Conservation (phyloP, 1,284 basidiomycete species). For the Papiliotrema laurentii region DNA sequence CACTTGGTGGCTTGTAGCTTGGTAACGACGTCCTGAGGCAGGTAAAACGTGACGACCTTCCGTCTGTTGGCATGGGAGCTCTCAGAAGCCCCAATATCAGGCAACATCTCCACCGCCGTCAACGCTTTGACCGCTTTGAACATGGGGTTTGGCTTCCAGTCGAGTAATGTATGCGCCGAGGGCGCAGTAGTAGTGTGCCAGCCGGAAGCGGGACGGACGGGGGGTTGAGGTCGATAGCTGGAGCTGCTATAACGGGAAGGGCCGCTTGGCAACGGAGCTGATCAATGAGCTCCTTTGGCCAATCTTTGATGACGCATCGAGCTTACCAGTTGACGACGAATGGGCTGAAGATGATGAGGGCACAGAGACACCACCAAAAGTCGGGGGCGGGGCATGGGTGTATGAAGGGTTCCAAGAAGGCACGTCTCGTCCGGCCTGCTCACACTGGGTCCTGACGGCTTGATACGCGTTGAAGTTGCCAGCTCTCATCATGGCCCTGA, state of each 20-base stretch:
- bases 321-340: background rate
- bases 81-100: constrained; percentile 35
- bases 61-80: constrained; percentile 28
- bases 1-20: constrained; percentile 34
- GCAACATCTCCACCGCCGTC: constrained; percentile 35
- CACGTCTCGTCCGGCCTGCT: constrained; percentile 10
- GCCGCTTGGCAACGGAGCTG: too few relatives aligned
- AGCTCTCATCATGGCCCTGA: constrained; percentile 17
- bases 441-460: constrained; percentile 16
- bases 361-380: constrained; percentile 16
- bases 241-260: background rate
- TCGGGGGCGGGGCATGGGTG: constrained; percentile 8
- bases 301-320: background rate
- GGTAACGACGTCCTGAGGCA: constrained; percentile 33
- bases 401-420: background rate
- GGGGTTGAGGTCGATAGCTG: background rate
- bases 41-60: constrained; percentile 22
- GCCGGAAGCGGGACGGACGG: constrained; percentile 7
- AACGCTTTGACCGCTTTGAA: constrained; percentile 45
- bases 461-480: constrained; percentile 16
- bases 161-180: constrained; percentile 15
- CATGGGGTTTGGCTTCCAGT: constrained; percentile 46
- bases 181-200: background rate
- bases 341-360: background rate
- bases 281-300: constrained; percentile 1